phyloP scores from a whole-genome alignment of 75 land plant species.

The Isoetes taiwanensis region DNA sequence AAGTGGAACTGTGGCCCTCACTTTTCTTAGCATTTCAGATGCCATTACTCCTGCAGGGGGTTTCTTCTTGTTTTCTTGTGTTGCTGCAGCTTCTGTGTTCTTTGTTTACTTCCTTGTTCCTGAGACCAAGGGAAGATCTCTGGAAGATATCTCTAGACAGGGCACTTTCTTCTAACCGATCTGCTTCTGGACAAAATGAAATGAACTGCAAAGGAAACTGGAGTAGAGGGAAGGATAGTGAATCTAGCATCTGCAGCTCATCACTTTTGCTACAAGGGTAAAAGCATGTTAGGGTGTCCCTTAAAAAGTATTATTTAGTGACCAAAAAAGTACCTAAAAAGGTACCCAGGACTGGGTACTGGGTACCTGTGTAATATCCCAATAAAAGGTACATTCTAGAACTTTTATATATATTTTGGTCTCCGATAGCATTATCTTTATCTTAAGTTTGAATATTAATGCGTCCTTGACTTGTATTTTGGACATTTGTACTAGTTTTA shows the following conservation, averaged over 20 bases:
- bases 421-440: too few species aligned
- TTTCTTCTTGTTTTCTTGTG: neutral
- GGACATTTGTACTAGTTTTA: too few species aligned
- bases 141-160: slow-evolving; percentile 8
- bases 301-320: too few species aligned
- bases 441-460: too few species aligned
- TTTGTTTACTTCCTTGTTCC: slow-evolving; percentile 10
- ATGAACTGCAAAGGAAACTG: neutral
- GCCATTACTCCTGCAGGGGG: slow-evolving; percentile 9
- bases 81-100: neutral
- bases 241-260: neutral
- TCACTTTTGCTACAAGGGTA: neutral
- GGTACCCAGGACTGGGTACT: too few species aligned
- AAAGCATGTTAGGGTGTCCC: too few species aligned
- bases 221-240: neutral
- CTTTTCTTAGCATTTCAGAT: slow-evolving; percentile 3
- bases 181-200: slow-evolving; percentile 2
- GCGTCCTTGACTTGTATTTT: too few species aligned
- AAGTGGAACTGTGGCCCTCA: slow-evolving; percentile 6
- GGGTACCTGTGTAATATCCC: too few species aligned
- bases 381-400: too few species aligned
- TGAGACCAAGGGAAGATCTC: slow-evolving; percentile 11
- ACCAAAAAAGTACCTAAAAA: too few species aligned
- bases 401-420: too few species aligned
- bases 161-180: neutral